Evolutionary conservation across 2,329 filamentous ascomycete species (phyloP).

Genomic region (Pseudocercospora musae): DNA sequence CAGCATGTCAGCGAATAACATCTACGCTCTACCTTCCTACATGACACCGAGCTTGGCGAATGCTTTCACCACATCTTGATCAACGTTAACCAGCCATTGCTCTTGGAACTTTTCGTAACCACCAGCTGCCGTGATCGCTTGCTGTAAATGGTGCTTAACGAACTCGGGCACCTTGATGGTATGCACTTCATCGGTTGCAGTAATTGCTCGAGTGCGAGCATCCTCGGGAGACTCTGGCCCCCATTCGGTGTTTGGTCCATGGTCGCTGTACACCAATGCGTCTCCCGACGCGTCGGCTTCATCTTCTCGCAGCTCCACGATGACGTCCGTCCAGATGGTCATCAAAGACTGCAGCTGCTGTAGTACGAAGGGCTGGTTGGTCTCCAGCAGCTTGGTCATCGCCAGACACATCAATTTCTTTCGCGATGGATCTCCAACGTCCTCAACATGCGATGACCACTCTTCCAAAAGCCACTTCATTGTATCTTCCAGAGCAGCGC

Average conservation of each 20-base stretch:
- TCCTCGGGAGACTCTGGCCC: slow-evolving; percentile 46
- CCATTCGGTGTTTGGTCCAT: slow-evolving; percentile 6
- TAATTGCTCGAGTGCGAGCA: slow-evolving; percentile 48
- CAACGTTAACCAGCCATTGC: slow-evolving; percentile 70
- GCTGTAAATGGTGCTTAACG: slow-evolving; percentile 59
- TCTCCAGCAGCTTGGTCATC: slow-evolving; percentile 67
- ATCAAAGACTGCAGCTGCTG: slow-evolving; percentile 66
- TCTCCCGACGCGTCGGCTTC: slow-evolving; percentile 31
- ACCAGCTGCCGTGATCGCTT: slow-evolving; percentile 58
- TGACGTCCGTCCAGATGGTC: slow-evolving; percentile 68
- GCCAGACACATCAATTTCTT: slow-evolving; percentile 72
- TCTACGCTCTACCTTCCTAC: slow-evolving; percentile 14
- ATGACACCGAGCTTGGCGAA: slow-evolving; percentile 50
- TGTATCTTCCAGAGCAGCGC: slow-evolving; percentile 32
- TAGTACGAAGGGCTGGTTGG: slow-evolving; percentile 49
- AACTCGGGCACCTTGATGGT: slow-evolving; percentile 62
- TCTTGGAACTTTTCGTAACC: slow-evolving; percentile 65
- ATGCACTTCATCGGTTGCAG: slow-evolving; percentile 64
- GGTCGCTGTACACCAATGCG: slow-evolving; percentile 40
- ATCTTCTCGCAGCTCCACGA: slow-evolving; percentile 62
- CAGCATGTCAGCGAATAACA: background rate
- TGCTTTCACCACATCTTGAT: slow-evolving; percentile 65
- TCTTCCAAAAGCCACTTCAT: slow-evolving; percentile 53
- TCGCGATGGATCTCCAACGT: slow-evolving; percentile 61
- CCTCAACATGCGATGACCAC: slow-evolving; percentile 67